Conservation (phyloP, 768 basidiomycete genomes). For the Serendipita vermifera region DNA sequence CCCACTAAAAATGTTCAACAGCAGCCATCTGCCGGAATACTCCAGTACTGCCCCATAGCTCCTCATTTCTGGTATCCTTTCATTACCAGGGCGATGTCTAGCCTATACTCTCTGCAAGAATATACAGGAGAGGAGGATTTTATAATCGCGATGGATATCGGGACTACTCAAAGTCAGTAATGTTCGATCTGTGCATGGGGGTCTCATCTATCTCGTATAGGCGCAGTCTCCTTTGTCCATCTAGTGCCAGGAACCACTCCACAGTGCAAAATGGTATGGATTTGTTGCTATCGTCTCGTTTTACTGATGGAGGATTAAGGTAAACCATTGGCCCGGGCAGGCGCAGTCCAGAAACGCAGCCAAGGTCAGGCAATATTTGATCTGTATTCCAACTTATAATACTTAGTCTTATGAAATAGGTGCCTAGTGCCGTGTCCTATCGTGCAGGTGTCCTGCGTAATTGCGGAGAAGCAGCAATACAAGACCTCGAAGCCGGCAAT, state of each 20-base stretch:
- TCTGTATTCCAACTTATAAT: background rate
- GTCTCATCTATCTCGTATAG: background rate
- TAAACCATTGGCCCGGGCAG: background rate
- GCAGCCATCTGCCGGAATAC: too few species aligned
- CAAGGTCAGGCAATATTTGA: background rate
- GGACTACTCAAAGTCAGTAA: background rate
- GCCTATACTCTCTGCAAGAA: too few species aligned
- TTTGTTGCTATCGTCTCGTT: background rate
- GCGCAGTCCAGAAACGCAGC: background rate
- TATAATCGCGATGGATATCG: background rate
- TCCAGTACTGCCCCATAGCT: too few species aligned
- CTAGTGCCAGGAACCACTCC: background rate
- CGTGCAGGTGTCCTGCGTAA: background rate
- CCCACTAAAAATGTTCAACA: too few species aligned
- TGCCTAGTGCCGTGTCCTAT: background rate
- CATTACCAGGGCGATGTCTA: too few species aligned
- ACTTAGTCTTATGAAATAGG: background rate
- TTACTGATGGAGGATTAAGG: background rate
- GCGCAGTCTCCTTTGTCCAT: background rate
- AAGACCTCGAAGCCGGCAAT: background rate
- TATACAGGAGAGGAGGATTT: too few species aligned
- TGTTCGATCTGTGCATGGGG: background rate
- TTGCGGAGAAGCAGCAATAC: background rate
- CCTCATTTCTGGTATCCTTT: too few species aligned
- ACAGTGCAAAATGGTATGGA: background rate